Conservation (phyloP, 441 rosid species). For the Eutrema salsugineum region DNA sequence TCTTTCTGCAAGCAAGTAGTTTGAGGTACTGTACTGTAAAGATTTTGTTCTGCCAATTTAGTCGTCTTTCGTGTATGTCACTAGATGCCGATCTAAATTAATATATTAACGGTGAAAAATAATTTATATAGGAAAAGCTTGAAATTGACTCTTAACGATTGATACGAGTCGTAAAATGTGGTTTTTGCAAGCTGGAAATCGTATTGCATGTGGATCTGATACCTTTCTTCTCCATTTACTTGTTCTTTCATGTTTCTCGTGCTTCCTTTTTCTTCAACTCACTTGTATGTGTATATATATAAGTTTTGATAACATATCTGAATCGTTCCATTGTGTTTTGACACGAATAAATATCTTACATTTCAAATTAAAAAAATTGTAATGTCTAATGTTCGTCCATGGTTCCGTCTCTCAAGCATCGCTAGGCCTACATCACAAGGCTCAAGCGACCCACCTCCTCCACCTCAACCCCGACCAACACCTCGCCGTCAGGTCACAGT, state of each 20-base stretch:
- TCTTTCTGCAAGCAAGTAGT: conserved; percentile 12
- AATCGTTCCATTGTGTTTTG: conserved; percentile 17
- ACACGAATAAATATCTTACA: conserved; percentile 1
- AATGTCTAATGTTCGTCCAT: conserved; percentile 37
- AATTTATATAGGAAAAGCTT: conserved; percentile 15
- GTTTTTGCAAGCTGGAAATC: conserved; percentile 35
- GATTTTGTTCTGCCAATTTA: conserved; percentile 18
- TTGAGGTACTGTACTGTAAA: background rate
- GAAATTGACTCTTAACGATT: conserved; percentile 14
- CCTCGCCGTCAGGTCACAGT: conserved; percentile 21
- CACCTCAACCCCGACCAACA: conserved; percentile 22
- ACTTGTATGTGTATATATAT: background rate
- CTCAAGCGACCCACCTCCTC: conserved; percentile 29
- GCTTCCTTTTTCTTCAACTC: conserved; percentile 9
- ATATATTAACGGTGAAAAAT: background rate
- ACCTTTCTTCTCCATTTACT: conserved; percentile 23
- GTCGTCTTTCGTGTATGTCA: background rate
- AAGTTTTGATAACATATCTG: background rate
- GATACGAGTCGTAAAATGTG: conserved; percentile 36
- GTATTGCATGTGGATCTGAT: conserved; percentile 32
- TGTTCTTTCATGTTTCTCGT: conserved; percentile 22
- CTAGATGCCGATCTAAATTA: background rate
- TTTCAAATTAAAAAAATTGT: background rate
- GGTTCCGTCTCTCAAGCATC: conserved; percentile 36
- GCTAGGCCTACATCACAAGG: conserved; percentile 34